Evolutionary conservation across 495 filamentous ascomycete species (phyloP), one percentile per base, ranked within the genome.

Genomic region (Xylaria flabelliformis): DNA sequence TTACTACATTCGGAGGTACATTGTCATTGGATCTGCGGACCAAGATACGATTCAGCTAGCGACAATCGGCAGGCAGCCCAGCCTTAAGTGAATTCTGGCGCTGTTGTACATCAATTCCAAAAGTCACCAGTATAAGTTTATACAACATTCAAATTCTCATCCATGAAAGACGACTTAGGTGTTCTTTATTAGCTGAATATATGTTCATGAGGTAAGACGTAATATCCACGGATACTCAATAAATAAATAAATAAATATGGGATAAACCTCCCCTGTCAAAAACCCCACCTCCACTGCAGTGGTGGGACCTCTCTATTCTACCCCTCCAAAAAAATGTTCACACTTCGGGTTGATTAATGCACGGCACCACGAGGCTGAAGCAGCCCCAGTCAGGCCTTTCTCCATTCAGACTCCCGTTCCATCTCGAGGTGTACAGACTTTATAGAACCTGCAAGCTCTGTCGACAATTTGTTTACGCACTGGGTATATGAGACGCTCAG

Each of bases 281-380:
- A 42, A 42, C 21, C 56, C 42, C 59, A 44, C 12, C 19, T 48
- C 50, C 32, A 29, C 46, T 44, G 56, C 53, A 44, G 42, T 61
- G 24, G 46, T 53, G 64, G 64, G 24, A 13, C 70, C 34, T 53
- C 62, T 61, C 3, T 36, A 17, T 17, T 50, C 34, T 64, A 73
- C 75, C 75, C 73, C 75, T 72, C 72, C 72, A 70, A 66, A 58
- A 72, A 74, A 66, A 55, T n/a, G 39, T 72, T 70, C 19, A 8
- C 42, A 46, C 41, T 48, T 32, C 19, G 9, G 7, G 63, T 10
- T 17, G 44, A 17, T 34, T 15, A n/a, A 69, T 51, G 46, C 0
- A 48, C 24, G 26, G 8, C 1, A 48, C 53, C 68, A 70, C 65
- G n/a, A 78, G 73, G 74, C 74, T 76, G 71, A 78, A 78, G 29